Base-by-base conservation (phyloP, 2,329 filamentous ascomycete species). In the Grosmannia serpens region DNA sequence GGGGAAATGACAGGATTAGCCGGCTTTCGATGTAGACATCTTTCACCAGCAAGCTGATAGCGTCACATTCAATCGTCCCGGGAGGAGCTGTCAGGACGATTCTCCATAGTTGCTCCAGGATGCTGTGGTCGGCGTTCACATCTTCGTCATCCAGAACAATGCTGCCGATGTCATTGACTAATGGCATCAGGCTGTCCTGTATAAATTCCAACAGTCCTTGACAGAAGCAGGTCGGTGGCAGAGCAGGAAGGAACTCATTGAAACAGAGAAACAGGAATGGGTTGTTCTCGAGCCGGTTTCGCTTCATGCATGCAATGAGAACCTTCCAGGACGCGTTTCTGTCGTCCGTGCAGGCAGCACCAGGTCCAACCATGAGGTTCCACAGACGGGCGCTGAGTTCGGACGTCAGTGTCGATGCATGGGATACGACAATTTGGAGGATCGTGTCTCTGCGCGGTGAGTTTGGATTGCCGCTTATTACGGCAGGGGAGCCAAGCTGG, bases 21-120 rank as follows among this genome's bases (percentile, higher is more conserved):
- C 67, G 65, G 66, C 78, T 82, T 33, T 64, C 74, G 38, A 94
- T 76, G 66, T 94, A 95, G 15, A 90, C 77, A 27, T 85, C 79
- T 51, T 74, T 71, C 27, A 91, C 89, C 4, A 95, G 81, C 26
- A 84, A 83, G 55, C 77, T 77, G 33, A 87, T 90, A 1, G 89
- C 87, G 56, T 77, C 73, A 24, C 79, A 77, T 63, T 89, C 88
- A 53, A 95, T 84, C 0, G 77, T 80, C 44, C 79, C 74, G 44
- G 81, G 75, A 6, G 84, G 82, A 1, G 88, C 84, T 20, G 81
- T 85, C 57, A 95, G 74, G 38, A 92, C 83, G 65, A 96, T 82
- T 27, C 84, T 82, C 91, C 91, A 96, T n/a, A 96, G 74, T 59
- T 91, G 80, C 64, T 94, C 87, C 50, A 81, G 75, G 29, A 73